Percentiles rank a stretch among this genome's conserved stretches.
These are phyloP conservation scores for Globisporangium rhizosaccharum DNA, from an alignment of 352 stramenopile genomes.

Conservation along the genomic window DNA sequence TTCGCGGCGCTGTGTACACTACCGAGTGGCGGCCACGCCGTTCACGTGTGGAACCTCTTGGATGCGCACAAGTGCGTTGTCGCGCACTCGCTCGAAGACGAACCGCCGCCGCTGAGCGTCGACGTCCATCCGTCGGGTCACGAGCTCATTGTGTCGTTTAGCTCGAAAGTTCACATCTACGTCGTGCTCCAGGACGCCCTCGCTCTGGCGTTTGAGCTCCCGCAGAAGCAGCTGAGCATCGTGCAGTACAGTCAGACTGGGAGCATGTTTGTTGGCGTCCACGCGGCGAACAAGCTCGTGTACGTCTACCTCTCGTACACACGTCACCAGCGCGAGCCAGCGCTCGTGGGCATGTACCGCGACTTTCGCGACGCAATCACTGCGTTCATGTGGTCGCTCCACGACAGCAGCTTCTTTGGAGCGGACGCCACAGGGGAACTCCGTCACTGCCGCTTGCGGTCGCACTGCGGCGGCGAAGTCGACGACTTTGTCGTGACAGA, in stretches of 20 bases:
- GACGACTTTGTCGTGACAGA: conserved; percentile 36
- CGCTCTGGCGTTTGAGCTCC: conserved; percentile 54
- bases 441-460: conserved; percentile 32
- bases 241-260: conserved; percentile 61
- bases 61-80: conserved; percentile 60
- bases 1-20: conserved; percentile 43
- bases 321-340: conserved; percentile 36
- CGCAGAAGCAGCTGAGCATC: conserved; percentile 52
- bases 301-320: conserved; percentile 47
- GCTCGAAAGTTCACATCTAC: conserved; percentile 53
- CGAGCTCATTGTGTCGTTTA: conserved; percentile 49
- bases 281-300: conserved; percentile 33
- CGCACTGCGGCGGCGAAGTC: conserved; percentile 28
- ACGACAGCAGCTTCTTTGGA: conserved; percentile 49
- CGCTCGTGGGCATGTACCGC: conserved; percentile 39
- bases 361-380: conserved; percentile 39
- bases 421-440: conserved; percentile 26
- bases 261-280: conserved; percentile 36
- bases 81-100: conserved; percentile 37
- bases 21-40: conserved; percentile 27
- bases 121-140: conserved; percentile 55
- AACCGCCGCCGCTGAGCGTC: conserved; percentile 30
- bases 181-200: conserved; percentile 58
- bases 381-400: conserved; percentile 33
- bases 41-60: conserved; percentile 61